A percentile compares a stretch with the other conserved stretches of the same genome.
Evolutionary conservation across 352 stramenopile species (phyloP).

Genomic region (Thraustochytrium striatum): DNA sequence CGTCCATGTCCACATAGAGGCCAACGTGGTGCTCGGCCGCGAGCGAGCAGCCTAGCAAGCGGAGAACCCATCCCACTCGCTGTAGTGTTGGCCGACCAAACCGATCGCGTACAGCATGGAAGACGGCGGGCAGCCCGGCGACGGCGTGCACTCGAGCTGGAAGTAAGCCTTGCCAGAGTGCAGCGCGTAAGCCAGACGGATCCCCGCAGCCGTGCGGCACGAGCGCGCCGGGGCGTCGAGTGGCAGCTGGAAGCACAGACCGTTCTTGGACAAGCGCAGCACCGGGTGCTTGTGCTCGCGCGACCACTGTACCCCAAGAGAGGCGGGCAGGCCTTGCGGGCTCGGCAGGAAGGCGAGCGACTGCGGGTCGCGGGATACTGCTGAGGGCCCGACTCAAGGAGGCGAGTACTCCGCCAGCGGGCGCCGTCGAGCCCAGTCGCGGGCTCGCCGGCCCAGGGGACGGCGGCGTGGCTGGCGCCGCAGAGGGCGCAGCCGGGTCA

Average conservation of each 20-base stretch:
- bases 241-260: constrained; percentile 39
- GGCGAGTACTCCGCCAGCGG: too few species aligned
- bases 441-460: too few species aligned
- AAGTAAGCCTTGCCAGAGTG: constrained; percentile 11
- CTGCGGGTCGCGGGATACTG: background rate
- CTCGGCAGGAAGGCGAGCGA: background rate
- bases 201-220: constrained; percentile 28
- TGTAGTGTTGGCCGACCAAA: background rate
- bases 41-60: background rate
- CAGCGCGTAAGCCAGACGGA: constrained; percentile 8
- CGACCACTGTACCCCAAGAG: constrained; percentile 36
- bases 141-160: constrained; percentile 18
- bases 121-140: background rate
- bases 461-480: too few species aligned
- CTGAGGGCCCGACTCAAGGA: background rate
- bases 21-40: constrained; percentile 5
- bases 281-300: constrained; percentile 30
- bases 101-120: constrained; percentile 7
- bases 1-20: constrained; percentile 35
- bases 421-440: too few species aligned
- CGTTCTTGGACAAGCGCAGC: constrained; percentile 36
- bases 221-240: background rate
- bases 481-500: background rate
- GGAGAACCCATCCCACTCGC: constrained; percentile 36
- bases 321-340: constrained; percentile 2